Evolutionary conservation across 2,329 filamentous ascomycete genomes (phyloP).

Genomic region (Exophiala aquamarina): DNA sequence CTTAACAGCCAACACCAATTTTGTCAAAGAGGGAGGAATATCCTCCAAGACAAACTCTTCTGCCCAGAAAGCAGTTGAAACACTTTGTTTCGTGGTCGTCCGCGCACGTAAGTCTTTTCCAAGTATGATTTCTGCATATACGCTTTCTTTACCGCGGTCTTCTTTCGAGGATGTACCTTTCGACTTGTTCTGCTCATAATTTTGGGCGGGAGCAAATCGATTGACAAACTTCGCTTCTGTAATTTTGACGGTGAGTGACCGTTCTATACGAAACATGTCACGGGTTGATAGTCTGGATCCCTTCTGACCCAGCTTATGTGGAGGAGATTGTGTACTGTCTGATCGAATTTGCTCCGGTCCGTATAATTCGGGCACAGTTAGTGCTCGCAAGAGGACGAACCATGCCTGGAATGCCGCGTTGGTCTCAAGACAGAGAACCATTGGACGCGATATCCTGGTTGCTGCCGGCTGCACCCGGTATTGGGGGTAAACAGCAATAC

Average conservation of each 20-base stretch:
- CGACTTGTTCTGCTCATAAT: slow-evolving; percentile 15
- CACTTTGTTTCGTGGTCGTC: slow-evolving; percentile 48
- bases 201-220: slow-evolving; percentile 7
- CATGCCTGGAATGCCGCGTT: slow-evolving; percentile 94
- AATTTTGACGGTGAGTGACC: slow-evolving; percentile 58
- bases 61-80: slow-evolving; percentile 49
- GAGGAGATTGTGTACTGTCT: slow-evolving; percentile 40
- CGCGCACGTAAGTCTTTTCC: slow-evolving; percentile 51
- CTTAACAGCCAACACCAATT: slow-evolving; percentile 47
- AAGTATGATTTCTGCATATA: slow-evolving; percentile 49
- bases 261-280: slow-evolving; percentile 68
- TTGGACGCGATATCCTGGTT: slow-evolving; percentile 76
- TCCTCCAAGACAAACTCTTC: slow-evolving; percentile 50
- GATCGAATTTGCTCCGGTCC: slow-evolving; percentile 53
- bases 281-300: slow-evolving; percentile 37
- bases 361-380: slow-evolving; percentile 89
- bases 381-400: slow-evolving; percentile 88
- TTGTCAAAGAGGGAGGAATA: slow-evolving; percentile 48
- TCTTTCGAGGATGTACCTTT: slow-evolving; percentile 25
- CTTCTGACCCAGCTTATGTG: slow-evolving; percentile 33
- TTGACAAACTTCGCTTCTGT: slow-evolving; percentile 59
- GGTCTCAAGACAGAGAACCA: slow-evolving; percentile 84
- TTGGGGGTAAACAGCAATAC: slow-evolving; percentile 91
- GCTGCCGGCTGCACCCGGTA: slow-evolving; percentile 75
- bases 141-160: slow-evolving; percentile 37